These are phyloP conservation scores for Trichomonascaceae sp. DNA, from an alignment of 1,139 yeast genomes.

Conservation along the genomic window DNA sequence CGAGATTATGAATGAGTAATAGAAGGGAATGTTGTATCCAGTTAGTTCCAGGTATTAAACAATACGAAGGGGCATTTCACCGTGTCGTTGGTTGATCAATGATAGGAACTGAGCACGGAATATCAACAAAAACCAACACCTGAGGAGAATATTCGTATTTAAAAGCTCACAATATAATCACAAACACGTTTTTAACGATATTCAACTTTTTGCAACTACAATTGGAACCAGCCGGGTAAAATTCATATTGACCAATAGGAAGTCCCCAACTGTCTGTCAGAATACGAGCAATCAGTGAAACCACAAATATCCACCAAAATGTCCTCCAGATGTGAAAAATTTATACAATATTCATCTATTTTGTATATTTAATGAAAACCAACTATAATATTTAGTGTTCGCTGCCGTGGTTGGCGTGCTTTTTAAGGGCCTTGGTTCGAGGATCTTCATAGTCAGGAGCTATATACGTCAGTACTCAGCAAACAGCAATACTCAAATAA, in stretches of 20 bases:
- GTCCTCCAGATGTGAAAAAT: not conserved
- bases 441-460: slow-evolving; percentile 11
- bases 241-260: not conserved
- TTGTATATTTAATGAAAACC: not conserved
- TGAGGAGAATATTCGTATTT: too few species aligned
- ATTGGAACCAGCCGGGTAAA: not conserved
- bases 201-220: not conserved
- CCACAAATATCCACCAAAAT: not conserved
- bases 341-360: not conserved
- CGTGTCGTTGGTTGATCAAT: too few species aligned
- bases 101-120: too few species aligned
- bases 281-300: not conserved
- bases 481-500: not conserved
- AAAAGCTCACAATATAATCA: not conserved
- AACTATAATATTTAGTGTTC: slow-evolving; percentile 3
- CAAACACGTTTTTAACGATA: not conserved
- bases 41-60: too few species aligned
- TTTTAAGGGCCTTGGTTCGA: slow-evolving; percentile 7
- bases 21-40: too few species aligned
- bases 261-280: not conserved
- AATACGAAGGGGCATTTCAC: too few species aligned
- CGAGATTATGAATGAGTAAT: not conserved
- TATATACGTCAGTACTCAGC: slow-evolving; percentile 1
- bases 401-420: slow-evolving; percentile 9
- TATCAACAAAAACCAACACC: not conserved